A percentile compares a stretch with the other conserved stretches of the same genome.
These are phyloP conservation scores for Gnaphalium uliginosum DNA, from an alignment of 129 eudicot genomes.

Conservation along the genomic window DNA sequence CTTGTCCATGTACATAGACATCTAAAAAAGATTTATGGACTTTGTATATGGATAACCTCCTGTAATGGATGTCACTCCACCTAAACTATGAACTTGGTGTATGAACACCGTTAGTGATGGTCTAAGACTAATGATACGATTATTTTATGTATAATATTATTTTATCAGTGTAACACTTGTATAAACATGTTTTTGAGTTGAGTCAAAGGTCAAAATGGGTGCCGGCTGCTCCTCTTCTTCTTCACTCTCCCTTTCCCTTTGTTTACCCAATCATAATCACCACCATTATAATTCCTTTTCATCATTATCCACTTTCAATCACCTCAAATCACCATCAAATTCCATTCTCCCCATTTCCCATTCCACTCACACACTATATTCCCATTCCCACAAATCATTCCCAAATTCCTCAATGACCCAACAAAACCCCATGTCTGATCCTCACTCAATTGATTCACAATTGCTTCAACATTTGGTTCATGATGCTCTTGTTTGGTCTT, in stretches of 20 bases:
- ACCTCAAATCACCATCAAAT: slow-evolving; percentile 14
- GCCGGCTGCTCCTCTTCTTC: slow-evolving; percentile 26
- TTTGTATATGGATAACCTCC: too few species aligned
- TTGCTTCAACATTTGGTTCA: slow-evolving; percentile 60
- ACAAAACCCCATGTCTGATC: slow-evolving; percentile 47
- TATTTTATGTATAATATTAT: too few species aligned
- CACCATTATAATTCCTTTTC: background rate
- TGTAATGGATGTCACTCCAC: too few species aligned
- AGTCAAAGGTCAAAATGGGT: slow-evolving; percentile 29
- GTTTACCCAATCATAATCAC: background rate
- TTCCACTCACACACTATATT: background rate
- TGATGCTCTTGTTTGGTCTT: slow-evolving; percentile 87
- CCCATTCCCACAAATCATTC: slow-evolving; percentile 21
- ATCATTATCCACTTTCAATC: background rate
- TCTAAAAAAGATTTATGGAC: too few species aligned
- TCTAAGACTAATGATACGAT: too few species aligned
- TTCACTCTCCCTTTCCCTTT: slow-evolving; percentile 35
- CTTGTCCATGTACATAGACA: too few species aligned
- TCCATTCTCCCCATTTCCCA: slow-evolving; percentile 6
- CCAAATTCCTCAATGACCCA: slow-evolving; percentile 29
- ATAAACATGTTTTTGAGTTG: background rate
- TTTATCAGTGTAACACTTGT: background rate
- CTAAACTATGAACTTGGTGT: too few species aligned
- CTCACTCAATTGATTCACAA: slow-evolving; percentile 54
- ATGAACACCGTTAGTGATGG: too few species aligned